These are phyloP conservation scores for Leptoxyphium fumago DNA, from an alignment of 2,329 filamentous ascomycete genomes.

Conservation along the genomic window DNA sequence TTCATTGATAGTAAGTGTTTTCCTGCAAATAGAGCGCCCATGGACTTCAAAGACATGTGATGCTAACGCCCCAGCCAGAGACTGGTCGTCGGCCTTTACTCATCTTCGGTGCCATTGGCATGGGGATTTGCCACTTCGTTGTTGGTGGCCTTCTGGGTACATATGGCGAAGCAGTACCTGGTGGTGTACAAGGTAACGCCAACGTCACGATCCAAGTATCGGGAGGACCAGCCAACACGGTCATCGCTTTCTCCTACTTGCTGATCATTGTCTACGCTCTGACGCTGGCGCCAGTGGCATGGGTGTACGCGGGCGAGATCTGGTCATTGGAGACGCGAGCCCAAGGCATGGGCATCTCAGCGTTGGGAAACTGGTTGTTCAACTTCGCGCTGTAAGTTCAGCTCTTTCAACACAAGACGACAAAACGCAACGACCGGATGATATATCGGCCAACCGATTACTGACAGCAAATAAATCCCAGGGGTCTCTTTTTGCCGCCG, in stretches of 20 bases:
- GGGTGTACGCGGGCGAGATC: constrained; percentile 52
- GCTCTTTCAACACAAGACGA: no score
- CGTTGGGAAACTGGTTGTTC: constrained; percentile 35
- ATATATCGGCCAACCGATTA: no score
- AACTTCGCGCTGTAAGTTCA: constrained; percentile 34
- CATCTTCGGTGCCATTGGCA: constrained; percentile 27
- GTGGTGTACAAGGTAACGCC: constrained; percentile 30
- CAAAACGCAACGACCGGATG: no score
- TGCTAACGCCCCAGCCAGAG: constrained; percentile 6
- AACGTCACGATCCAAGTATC: constrained; percentile 40
- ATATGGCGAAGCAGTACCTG: constrained; percentile 28
- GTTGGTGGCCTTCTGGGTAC: constrained; percentile 31
- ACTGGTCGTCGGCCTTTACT: constrained; percentile 26
- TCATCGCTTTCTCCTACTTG: constrained; percentile 52
- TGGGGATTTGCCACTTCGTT: constrained; percentile 33
- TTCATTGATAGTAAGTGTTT: constrained; percentile 20
- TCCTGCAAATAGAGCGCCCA: no score
- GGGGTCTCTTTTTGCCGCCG: constrained; percentile 41
- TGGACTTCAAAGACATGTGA: no score
- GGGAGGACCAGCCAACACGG: constrained; percentile 41
- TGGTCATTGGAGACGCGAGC: constrained; percentile 47
- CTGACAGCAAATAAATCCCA: neutral
- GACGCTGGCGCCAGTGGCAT: constrained; percentile 48
- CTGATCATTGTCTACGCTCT: constrained; percentile 49
- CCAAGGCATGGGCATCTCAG: constrained; percentile 42